A percentile compares a stretch with the other conserved stretches of the same genome.
Evolutionary conservation across 1,284 basidiomycete genomes (phyloP).

Genomic region (Cutaneotrichosporon mucoides): DNA sequence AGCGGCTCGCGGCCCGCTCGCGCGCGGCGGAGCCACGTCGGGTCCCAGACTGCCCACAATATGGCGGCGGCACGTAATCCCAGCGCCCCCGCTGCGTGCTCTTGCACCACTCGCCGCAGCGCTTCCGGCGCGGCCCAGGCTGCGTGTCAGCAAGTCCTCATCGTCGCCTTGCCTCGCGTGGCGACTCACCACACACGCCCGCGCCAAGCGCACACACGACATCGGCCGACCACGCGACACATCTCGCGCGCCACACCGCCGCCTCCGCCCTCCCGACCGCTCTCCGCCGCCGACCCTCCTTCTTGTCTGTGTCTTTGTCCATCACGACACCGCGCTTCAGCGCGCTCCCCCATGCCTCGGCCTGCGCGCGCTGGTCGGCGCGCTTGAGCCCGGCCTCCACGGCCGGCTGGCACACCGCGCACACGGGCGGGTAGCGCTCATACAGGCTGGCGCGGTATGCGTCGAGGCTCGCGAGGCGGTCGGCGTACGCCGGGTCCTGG

Average conservation of each 20-base stretch:
- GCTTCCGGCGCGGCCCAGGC: background rate
- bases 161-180: background rate
- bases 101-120: background rate
- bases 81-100: background rate
- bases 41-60: constrained; percentile 43
- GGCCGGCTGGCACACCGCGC: constrained; percentile 64
- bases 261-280: constrained; percentile 13
- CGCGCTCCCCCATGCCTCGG: constrained; percentile 58
- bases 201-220: constrained; percentile 11
- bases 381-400: constrained; percentile 74
- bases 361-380: constrained; percentile 75
- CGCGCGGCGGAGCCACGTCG: constrained; percentile 29
- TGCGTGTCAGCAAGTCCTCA: background rate
- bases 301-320: background rate
- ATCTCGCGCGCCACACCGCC: constrained; percentile 28
- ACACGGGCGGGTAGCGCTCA: constrained; percentile 78
- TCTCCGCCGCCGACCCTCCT: background rate
- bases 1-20: constrained; percentile 13
- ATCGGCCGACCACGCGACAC: constrained; percentile 18
- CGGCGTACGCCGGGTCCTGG: constrained; percentile 66
- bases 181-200: constrained; percentile 22
- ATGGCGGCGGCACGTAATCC: constrained; percentile 24
- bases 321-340: constrained; percentile 24
- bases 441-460: constrained; percentile 70
- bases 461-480: constrained; percentile 60